Evolutionary conservation across 1,139 yeast genomes (phyloP).

Genomic region (Suhomyces chickasaworum): DNA sequence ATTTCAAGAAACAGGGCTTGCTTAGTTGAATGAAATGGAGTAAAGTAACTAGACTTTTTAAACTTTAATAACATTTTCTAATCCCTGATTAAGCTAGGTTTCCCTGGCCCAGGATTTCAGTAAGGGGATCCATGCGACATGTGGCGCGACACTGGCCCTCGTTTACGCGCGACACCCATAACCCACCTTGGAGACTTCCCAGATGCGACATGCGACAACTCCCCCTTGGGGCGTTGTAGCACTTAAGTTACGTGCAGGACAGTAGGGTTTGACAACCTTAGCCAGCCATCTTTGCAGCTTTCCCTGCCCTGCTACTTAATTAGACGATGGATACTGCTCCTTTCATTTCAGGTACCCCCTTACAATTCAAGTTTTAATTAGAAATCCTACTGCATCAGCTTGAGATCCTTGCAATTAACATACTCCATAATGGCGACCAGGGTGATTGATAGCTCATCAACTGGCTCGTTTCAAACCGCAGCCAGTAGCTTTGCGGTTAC

Average conservation of each 20-base stretch:
- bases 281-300: conserved; percentile 7
- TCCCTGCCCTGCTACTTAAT: neutral
- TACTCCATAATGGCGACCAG: conserved; percentile 8
- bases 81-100: neutral
- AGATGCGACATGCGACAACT: neutral
- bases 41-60: no score
- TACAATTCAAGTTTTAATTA: neutral
- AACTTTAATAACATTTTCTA: neutral
- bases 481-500: conserved; percentile 8
- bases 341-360: neutral
- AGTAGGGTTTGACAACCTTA: neutral
- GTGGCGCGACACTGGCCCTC: neutral
- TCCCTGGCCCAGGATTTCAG: neutral
- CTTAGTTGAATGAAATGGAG: neutral
- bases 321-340: conserved; percentile 1
- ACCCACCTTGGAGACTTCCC: no score
- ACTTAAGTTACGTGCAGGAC: neutral
- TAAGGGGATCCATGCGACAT: neutral
- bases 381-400: neutral
- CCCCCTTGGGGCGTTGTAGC: neutral
- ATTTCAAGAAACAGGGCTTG: neutral
- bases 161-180: neutral
- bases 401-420: neutral
- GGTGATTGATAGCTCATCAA: conserved; percentile 9
- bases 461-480: conserved; percentile 12